Conservation (phyloP, 495 filamentous ascomycete species). For the Aspergillus nanangensis region DNA sequence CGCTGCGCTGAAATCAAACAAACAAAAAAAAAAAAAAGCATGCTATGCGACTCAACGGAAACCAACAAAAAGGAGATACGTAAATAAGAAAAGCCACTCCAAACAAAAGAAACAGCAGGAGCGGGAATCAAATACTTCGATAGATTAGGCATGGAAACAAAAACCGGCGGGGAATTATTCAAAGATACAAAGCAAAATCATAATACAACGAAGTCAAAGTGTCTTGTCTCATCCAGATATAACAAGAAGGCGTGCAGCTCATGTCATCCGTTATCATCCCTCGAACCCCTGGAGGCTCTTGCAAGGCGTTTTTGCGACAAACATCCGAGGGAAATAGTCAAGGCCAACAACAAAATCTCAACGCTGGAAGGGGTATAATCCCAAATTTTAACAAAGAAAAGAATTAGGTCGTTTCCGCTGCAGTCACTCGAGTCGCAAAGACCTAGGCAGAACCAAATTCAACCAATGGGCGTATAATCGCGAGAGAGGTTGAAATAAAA, state of each 20-base stretch:
- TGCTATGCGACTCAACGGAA: slow-evolving; percentile 9
- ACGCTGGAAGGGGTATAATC: slow-evolving; percentile 11
- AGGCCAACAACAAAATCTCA: no score
- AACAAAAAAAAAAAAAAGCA: slow-evolving; percentile 11
- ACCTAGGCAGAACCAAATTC: not conserved
- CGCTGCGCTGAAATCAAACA: slow-evolving; percentile 23
- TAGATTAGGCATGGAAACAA: not conserved
- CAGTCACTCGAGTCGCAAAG: slow-evolving; percentile 1
- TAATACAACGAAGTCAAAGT: slow-evolving; percentile 20
- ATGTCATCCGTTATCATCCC: no score
- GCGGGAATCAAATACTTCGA: not conserved
- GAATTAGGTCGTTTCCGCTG: slow-evolving; percentile 10
- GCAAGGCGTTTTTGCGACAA: slow-evolving; percentile 2
- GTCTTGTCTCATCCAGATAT: no score
- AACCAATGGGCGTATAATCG: slow-evolving; percentile 1
- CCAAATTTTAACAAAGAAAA: slow-evolving; percentile 21
- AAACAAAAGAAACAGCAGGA: slow-evolving; percentile 8
- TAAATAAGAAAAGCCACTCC: slow-evolving; percentile 8
- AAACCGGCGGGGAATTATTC: slow-evolving; percentile 1
- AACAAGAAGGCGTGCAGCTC: no score
- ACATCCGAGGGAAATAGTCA: slow-evolving; percentile 1
- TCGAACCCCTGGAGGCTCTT: no score
- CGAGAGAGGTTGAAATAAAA: slow-evolving; percentile 1
- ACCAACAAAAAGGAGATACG: slow-evolving; percentile 6
- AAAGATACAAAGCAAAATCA: slow-evolving; percentile 11